phyloP scores from a whole-genome alignment of 345 rosid species.

The Citrus cavaleriei region DNA sequence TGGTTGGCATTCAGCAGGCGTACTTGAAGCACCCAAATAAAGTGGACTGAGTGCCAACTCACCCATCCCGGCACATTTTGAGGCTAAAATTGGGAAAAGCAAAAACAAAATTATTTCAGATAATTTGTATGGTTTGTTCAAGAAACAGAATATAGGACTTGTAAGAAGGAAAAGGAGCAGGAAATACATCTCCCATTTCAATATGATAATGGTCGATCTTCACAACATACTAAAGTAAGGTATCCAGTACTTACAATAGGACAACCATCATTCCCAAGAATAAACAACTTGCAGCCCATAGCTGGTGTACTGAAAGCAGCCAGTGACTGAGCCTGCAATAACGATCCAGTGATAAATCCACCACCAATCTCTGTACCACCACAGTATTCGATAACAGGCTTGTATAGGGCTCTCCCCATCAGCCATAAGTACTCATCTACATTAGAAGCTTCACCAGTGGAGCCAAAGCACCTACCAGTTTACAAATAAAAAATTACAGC shows the following conservation, averaged over 20 bases:
- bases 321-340: conserved; percentile 79
- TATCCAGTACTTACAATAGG: conserved; percentile 59
- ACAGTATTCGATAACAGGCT: conserved; percentile 91
- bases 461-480: conserved; percentile 72
- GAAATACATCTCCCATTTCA: neutral
- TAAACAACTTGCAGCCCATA: conserved; percentile 88
- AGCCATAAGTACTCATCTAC: conserved; percentile 92
- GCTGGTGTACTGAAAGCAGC: conserved; percentile 94
- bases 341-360: conserved; percentile 73
- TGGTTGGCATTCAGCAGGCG: conserved; percentile 77
- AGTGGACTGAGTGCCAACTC: conserved; percentile 82
- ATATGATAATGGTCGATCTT: neutral
- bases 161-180: neutral
- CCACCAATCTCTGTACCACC: conserved; percentile 99
- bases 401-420: conserved; percentile 90
- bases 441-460: conserved; percentile 98
- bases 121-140: neutral
- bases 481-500: conserved; percentile 19
- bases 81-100: conserved; percentile 49
- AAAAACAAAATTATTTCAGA: neutral
- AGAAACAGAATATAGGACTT: neutral
- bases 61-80: conserved; percentile 56
- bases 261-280: conserved; percentile 64
- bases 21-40: conserved; percentile 83
- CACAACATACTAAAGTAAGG: neutral